These are phyloP conservation scores for Tylopilus sp. DNA, from an alignment of 768 basidiomycete species.

Conservation along the genomic window DNA sequence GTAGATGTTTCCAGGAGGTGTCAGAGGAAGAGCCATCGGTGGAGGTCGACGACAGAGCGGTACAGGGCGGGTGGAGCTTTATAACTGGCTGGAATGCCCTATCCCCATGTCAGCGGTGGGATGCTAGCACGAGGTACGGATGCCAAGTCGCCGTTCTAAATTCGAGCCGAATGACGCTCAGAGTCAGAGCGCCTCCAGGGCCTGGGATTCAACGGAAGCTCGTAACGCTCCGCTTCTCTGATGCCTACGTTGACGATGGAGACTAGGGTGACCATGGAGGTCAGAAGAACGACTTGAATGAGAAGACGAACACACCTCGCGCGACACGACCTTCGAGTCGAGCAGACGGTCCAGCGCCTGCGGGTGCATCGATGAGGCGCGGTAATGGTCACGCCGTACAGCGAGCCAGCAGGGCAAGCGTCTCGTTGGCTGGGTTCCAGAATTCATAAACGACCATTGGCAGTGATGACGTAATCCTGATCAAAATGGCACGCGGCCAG, in stretches of 20 bases:
- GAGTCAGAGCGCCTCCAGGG: not conserved
- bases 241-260: not conserved
- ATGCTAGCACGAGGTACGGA: not conserved
- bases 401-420: not conserved
- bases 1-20: not conserved
- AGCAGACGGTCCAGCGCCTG: not conserved
- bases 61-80: not conserved
- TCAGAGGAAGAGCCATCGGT: not conserved
- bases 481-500: not conserved
- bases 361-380: not conserved
- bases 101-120: too few species aligned
- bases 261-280: not conserved
- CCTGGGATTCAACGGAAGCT: not conserved
- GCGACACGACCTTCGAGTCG: not conserved
- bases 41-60: not conserved
- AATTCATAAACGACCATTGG: not conserved
- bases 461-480: not conserved
- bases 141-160: not conserved
- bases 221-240: not conserved
- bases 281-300: not conserved
- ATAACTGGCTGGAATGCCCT: too few species aligned
- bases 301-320: not conserved
- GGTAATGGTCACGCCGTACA: not conserved
- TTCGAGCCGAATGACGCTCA: not conserved
- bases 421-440: not conserved